Base-by-base conservation (phyloP, 306 rosid genomes). In the Prunus davidiana region DNA sequence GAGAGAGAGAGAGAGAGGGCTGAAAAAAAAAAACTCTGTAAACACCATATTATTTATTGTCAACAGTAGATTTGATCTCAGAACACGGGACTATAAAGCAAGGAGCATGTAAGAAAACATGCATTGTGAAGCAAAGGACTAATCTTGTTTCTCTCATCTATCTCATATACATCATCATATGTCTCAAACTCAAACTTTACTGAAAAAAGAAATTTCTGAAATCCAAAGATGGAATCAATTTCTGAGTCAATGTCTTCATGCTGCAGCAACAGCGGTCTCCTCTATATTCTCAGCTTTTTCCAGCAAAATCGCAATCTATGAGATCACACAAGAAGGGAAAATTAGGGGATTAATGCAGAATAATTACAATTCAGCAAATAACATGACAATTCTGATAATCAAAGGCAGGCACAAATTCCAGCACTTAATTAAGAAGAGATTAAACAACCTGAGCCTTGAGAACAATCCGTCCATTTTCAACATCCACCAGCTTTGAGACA, bases 361-460 rank as follows among this genome's bases (percentile, higher is more conserved):
- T 22, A 22, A 8, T 3, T n/a, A 56, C 28, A 56, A 20, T 27
- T 34, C 10, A 60, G 34, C 65, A 16, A 63, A 32, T 13, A 25
- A 27, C 19, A 25, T 5, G 4, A 30, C 67, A 63, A 15, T 19
- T 63, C 12, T 30, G 67, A 30, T 16, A 1, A 1, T 43, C 32
- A 32, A 67, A 15, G 43, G 43, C 43, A 58, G 24, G 4, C 2
- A 22, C 10, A 77, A 24, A 34, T 12, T 20, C 27, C 19, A 20
- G 38, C 14, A 49, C 43, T 49, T n/a, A 7, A 61, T 24, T 38
- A 19, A 43, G 22, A 30, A 8, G 19, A 24, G 16, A 55, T 49
- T 63, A 47, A 80, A 22, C 50, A 67, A 89, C 97, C 97, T 89
- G 87, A 52, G 97, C 82, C 84, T 91, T 91, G 60, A 76, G 82